Base-by-base conservation (phyloP, 208 protist genomes). In the Trypanosoma caninum region DNA sequence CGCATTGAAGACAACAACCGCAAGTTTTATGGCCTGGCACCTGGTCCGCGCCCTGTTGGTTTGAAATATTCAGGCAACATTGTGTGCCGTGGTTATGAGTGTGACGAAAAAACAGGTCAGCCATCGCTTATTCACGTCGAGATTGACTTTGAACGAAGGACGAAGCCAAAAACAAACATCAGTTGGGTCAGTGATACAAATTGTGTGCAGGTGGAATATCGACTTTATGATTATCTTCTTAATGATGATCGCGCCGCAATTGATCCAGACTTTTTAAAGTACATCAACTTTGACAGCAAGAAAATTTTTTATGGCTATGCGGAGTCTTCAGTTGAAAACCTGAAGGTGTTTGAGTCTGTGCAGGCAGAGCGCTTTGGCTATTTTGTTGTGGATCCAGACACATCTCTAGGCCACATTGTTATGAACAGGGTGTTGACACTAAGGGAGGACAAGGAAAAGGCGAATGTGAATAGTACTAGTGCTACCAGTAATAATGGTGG, bases 361-460 rank as follows among this genome's bases (percentile, higher is more conserved):
- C 91, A 97, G 75, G 87, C 82, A 18, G 91, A 97, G 68, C 86
- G 91, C 28, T 91, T 97, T 63, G 91, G 89, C 25, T 97, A 97
- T 80, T 97, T 93, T 56, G 84, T 87, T 10, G 76, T 95, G 11
- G 91, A 97, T 69, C 66, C 78, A 16, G 87, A 97, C 69, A 91
- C 80, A 25, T 70, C 16, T 33, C 54, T 64, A 1, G 67, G 41
- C 2, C 74, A 82, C 37, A 56, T 95, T 27, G 86, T 95, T 18
- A 93, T 97, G 84, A 97, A 97, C 76, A 80, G 91, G 28, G 82
- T 93, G 27, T 57, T 95, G 31, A 74, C 75, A 47, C 83, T 97
- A 3, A 77, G 80, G 54, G 91, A 93, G 72, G 90, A 96, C 71
- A 94, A 93, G 76, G 80, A 87, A 50, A 92, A 91, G 74, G 62